A percentile compares a stretch with the other conserved stretches of the same genome.
Evolutionary conservation across 2,329 filamentous ascomycete genomes (phyloP).

Genomic region (Tolypocladium tropicale): DNA sequence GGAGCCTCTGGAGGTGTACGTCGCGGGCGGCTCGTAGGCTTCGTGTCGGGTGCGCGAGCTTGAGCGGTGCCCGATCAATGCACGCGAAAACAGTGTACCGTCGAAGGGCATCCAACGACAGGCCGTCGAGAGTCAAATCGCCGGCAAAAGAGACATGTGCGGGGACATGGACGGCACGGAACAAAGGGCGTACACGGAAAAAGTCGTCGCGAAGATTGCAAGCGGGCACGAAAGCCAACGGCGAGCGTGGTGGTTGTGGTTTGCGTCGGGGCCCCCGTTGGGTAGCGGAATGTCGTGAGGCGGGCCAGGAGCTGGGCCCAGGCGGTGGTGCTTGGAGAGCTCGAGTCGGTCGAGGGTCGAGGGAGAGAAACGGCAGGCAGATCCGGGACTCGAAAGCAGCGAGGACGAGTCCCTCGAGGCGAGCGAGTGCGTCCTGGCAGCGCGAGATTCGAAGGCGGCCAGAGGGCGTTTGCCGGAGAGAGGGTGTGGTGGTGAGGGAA

Average conservation of each 20-base stretch:
- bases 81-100: background rate
- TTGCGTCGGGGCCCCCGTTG: conserved; percentile 2
- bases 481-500: background rate
- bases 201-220: conserved; percentile 1
- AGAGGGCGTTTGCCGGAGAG: background rate
- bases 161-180: conserved; percentile 3
- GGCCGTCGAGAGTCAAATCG: conserved; percentile 3
- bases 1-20: background rate
- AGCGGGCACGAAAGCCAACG: background rate
- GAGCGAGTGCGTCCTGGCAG: background rate
- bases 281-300: conserved; percentile 4
- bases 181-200: background rate
- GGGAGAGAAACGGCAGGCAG: background rate
- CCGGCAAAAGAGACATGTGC: conserved; percentile 1
- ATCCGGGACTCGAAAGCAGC: background rate
- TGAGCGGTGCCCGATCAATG: background rate
- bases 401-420: background rate
- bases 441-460: background rate
- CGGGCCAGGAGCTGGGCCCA: background rate
- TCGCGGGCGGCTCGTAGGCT: background rate
- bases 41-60: background rate
- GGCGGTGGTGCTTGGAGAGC: background rate
- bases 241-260: background rate
- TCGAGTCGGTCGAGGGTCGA: background rate
- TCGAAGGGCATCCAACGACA: background rate